Base-by-base conservation (phyloP, 495 filamentous ascomycete species). In the Aspergillus heteromorphus region DNA sequence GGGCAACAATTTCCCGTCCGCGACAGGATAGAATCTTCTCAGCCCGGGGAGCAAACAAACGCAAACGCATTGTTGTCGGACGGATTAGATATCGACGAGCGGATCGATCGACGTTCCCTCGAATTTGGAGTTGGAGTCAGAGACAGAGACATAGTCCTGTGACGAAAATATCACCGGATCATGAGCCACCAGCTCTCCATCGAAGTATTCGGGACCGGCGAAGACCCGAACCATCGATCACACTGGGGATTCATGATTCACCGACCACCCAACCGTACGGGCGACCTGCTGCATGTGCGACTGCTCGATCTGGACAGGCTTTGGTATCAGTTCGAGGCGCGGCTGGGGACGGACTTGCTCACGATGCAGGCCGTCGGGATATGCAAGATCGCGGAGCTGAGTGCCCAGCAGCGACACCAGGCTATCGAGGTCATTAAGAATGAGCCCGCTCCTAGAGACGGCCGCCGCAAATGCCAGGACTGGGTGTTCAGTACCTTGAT, bases 241-340 rank as follows among this genome's bases (percentile, higher is more conserved):
- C 55, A 58, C 50, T 57, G 55, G 55, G 38, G 27, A 0, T 58
- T 58, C 19, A 17, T 16, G 1, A 34, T 58, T 17, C 50, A 48
- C 19, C 27, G 25, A 3, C 45, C 50, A 9, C 4, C 23, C 16
- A 38, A 38, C 11, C 4, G 18, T 1, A 23, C 34, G 21, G 50
- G 49, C 43, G 55, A 58, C 45, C 34, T 58, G 14, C 29, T 49
- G 11, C 55, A 57, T 41, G 49, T 57, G 3, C 30, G 45, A 27
- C 3, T 36, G 0, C 48, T 57, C 31, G 49, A 60, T 16, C 11
- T 55, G 4, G 20, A 55, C 0, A 49, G 19, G 19, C 49, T 60
- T 1, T 60, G 57, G 57, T 63, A 58, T 40, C 53, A 58, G 19
- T 60, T 59, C 40, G 60, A 62, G 25, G 21, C 43, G 8, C 53